Percentiles rank a stretch among this genome's conserved stretches.
Conservation (phyloP, 768 basidiomycete species). For the Nevesoporus exiguus region DNA sequence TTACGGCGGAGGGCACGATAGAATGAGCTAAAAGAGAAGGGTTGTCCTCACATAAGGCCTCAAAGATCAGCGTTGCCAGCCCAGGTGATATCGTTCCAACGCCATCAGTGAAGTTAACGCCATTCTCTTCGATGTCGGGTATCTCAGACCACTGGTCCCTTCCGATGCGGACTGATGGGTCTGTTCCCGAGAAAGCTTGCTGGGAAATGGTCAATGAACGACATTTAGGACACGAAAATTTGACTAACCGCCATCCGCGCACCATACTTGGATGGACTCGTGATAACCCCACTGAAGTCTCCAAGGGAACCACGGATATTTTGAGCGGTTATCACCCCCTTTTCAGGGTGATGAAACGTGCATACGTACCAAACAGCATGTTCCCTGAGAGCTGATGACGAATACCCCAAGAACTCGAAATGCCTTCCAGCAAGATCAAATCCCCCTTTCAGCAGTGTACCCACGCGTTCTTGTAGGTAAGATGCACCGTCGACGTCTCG, state of each 20-base stretch:
- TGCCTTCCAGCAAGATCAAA: conserved; percentile 65
- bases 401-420: conserved; percentile 84
- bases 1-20: conserved; percentile 58
- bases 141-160: conserved; percentile 61
- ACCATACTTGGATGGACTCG: conserved; percentile 73
- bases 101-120: conserved; percentile 67
- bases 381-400: conserved; percentile 69
- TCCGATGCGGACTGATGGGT: conserved; percentile 63
- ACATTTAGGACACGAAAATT: background rate
- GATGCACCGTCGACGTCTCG: conserved; percentile 55
- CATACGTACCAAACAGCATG: conserved; percentile 83
- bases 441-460: conserved; percentile 55
- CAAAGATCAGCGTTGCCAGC: conserved; percentile 60
- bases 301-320: conserved; percentile 65
- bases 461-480: conserved; percentile 59
- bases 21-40: conserved; percentile 32
- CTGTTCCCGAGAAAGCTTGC: conserved; percentile 83
- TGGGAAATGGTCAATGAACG: conserved; percentile 12
- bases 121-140: conserved; percentile 47
- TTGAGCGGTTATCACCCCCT: conserved; percentile 48
- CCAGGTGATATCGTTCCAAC: conserved; percentile 71
- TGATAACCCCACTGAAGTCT: conserved; percentile 57
- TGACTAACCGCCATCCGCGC: conserved; percentile 61
- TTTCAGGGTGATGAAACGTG: conserved; percentile 50
- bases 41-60: conserved; percentile 44